Evolutionary conservation across 2,329 filamentous ascomycete genomes (phyloP).

Genomic region (Paracamarosporium sp.): DNA sequence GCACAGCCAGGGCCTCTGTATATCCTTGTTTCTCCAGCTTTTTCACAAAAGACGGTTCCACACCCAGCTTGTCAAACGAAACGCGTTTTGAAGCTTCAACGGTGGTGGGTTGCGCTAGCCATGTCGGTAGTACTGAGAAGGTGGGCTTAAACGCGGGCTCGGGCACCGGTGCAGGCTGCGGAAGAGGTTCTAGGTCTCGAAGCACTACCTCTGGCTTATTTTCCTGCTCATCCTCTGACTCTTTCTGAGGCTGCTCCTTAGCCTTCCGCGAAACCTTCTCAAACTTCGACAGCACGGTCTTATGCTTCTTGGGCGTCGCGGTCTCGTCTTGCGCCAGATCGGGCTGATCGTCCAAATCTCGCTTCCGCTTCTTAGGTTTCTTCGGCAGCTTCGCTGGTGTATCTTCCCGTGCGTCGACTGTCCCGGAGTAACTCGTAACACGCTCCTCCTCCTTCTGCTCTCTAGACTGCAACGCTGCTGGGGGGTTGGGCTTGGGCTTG

Average conservation of each 20-base stretch:
- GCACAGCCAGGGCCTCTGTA: conserved; percentile 76
- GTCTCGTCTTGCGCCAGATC: conserved; percentile 36
- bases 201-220: conserved; percentile 52
- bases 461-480: neutral
- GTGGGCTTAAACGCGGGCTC: conserved; percentile 65
- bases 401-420: conserved; percentile 12
- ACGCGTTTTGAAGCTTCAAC: conserved; percentile 66
- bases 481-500: neutral
- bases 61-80: conserved; percentile 69
- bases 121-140: conserved; percentile 81
- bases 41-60: conserved; percentile 66
- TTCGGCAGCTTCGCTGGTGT: conserved; percentile 19
- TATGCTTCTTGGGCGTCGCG: conserved; percentile 42
- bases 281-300: conserved; percentile 53
- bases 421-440: neutral
- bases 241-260: conserved; percentile 22
- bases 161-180: conserved; percentile 73
- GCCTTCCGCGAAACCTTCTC: conserved; percentile 47
- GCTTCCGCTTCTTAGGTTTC: conserved; percentile 46
- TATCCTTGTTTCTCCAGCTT: conserved; percentile 73
- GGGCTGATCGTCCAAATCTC: conserved; percentile 28
- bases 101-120: conserved; percentile 79
- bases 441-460: neutral
- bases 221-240: conserved; percentile 43
- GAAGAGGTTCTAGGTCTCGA: conserved; percentile 80